Conservation (phyloP, 345 rosid species). For the Ceriops decandra region DNA sequence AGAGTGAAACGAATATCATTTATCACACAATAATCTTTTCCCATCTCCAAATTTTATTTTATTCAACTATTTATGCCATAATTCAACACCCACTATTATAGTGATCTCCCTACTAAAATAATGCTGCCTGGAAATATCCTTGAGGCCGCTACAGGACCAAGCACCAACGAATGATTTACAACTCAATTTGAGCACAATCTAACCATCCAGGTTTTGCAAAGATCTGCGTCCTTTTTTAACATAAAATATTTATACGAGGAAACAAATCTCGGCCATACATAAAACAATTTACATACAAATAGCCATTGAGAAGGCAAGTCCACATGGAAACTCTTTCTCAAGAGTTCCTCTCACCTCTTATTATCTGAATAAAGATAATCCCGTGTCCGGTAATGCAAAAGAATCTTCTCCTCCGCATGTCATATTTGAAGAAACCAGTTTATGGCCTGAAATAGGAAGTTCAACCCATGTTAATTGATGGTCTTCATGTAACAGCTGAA, state of each 20-base stretch:
- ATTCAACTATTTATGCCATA: too few species aligned
- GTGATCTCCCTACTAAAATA: too few species aligned
- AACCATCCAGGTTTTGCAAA: not conserved
- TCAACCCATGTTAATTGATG: not conserved
- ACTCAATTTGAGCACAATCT: too few species aligned
- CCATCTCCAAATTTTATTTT: too few species aligned
- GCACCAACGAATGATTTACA: too few species aligned
- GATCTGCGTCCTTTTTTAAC: not conserved
- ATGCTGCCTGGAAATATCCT: too few species aligned
- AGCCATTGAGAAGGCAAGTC: slow-evolving; percentile 10
- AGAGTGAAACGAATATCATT: too few species aligned
- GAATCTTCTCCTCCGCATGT: slow-evolving; percentile 40
- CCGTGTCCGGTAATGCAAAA: slow-evolving; percentile 8
- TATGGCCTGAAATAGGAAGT: slow-evolving; percentile 28
- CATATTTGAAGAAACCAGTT: slow-evolving; percentile 35
- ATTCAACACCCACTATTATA: too few species aligned
- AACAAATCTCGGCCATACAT: slow-evolving; percentile 12
- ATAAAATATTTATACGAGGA: not conserved
- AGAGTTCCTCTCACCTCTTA: slow-evolving; percentile 7
- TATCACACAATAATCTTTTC: too few species aligned
- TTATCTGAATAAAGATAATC: slow-evolving; percentile 12
- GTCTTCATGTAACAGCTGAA: not conserved
- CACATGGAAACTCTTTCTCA: slow-evolving; percentile 13
- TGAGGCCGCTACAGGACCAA: too few species aligned
- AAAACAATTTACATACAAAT: slow-evolving; percentile 27